Base-by-base conservation (phyloP, 2,329 filamentous ascomycete species). In the Chaetomiaceae sp. region DNA sequence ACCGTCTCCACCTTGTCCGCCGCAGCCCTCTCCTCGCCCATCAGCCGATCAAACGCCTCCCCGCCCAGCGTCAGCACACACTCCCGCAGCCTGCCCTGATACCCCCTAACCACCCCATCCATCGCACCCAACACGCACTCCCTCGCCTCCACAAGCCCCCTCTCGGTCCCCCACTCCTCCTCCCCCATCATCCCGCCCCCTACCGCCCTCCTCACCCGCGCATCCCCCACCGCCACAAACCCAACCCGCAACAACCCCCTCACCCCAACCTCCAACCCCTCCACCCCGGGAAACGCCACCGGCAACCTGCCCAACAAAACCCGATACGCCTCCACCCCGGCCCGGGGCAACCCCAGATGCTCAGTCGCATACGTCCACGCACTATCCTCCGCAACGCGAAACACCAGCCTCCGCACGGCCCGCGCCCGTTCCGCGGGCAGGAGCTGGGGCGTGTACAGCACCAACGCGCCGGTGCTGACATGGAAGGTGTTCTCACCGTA, bases 401-500 rank as follows among this genome's bases (percentile, higher is more conserved):
- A 39, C 2, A 57, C 38, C n/a, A 55, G n/a, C 2, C 45, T 46
- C 14, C 21, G 40, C 7, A 57, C 19, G 5, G 27, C 38, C 2
- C 25, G 42, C 1, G 44, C 35, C 16, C 50, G 16, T 9, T 42
- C 37, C 6, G 25, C 19, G 3, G 39, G 31, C 10, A 57, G 33
- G 17, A 57, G 38, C 13, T 33, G 19, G 0, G 35, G 16, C 10
- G 50, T 55, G 12, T 47, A 51, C 7, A 55, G 35, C 37, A 57
- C 5, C n/a, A 46, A 4, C 8, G 50, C 48, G 5, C 55, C 55
- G 3, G 55, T 43, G 20, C 19, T 20, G 1, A 53, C 38, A 19
- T 57, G 53, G 30, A 57, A 51, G 1, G 41, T 47, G 20, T 55
- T 57, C 16, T 30, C 44, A 2, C 12, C 50, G n/a, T 57, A 57